Evolutionary conservation across 768 basidiomycete species (phyloP).

Genomic region (Leccinum subtestaceum): DNA sequence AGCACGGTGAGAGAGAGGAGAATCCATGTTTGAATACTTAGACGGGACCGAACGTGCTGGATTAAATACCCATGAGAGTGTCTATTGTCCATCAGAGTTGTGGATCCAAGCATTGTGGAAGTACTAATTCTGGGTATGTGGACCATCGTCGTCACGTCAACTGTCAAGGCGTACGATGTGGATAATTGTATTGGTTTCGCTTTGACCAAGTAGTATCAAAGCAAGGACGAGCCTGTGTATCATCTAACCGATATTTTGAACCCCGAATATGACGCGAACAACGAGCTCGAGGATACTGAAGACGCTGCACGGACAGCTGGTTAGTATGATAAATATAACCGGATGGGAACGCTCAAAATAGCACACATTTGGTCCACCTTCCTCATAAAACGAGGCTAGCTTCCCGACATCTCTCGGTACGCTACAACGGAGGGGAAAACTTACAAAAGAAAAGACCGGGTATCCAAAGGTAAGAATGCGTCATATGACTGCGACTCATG

Average conservation of each 20-base stretch:
- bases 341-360: not conserved
- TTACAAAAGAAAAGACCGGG: not conserved
- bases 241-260: not conserved
- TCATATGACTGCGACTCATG: not conserved
- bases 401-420: not conserved
- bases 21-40: not conserved
- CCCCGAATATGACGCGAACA: not conserved
- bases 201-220: not conserved
- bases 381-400: not conserved
- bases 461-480: not conserved
- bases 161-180: no score
- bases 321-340: not conserved
- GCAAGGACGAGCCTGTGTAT: not conserved
- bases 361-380: not conserved
- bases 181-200: not conserved
- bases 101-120: not conserved
- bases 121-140: not conserved
- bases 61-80: not conserved
- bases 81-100: not conserved
- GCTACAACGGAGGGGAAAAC: not conserved
- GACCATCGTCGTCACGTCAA: not conserved
- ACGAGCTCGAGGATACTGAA: not conserved
- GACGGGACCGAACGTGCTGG: not conserved
- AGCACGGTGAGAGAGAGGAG: not conserved
- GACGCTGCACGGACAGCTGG: not conserved